These are phyloP conservation scores for Pseudogymnoascus sp. DNA, from an alignment of 2,329 filamentous ascomycete species.

Conservation along the genomic window DNA sequence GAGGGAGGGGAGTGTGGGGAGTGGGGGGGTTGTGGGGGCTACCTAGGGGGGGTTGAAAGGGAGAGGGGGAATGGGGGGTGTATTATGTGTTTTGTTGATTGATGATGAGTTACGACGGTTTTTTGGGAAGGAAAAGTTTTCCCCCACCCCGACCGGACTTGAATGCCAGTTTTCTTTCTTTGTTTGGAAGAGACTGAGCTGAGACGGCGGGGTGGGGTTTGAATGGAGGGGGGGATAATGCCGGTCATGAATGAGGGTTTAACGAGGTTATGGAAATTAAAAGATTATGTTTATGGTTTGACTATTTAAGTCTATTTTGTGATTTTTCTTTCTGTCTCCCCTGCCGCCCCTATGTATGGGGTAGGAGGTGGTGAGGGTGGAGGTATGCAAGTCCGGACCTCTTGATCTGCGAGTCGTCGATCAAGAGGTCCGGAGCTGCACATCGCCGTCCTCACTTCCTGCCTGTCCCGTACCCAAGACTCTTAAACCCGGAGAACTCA, in stretches of 20 bases:
- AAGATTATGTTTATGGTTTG: not conserved
- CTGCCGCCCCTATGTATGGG: no score
- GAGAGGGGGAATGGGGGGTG: not conserved
- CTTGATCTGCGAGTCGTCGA: not conserved
- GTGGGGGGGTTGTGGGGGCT: not conserved
- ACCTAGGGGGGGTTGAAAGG: not conserved
- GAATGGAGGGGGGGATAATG: not conserved
- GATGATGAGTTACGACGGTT: not conserved
- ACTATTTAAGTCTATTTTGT: no score
- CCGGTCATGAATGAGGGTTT: not conserved
- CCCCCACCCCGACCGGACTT: not conserved
- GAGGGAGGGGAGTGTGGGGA: slow-evolving; percentile 36
- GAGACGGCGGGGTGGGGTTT: not conserved
- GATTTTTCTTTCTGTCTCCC: no score
- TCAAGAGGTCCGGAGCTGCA: not conserved
- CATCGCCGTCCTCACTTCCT: not conserved
- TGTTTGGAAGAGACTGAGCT: not conserved
- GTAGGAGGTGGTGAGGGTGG: no score
- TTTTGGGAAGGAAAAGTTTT: not conserved
- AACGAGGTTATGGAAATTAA: not conserved
- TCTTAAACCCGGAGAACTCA: not conserved
- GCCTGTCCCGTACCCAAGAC: not conserved
- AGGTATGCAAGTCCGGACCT: no score
- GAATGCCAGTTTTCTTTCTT: not conserved
- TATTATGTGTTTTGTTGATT: not conserved